Evolutionary conservation across 345 rosid species (phyloP).

Genomic region (Psidium guajava): DNA sequence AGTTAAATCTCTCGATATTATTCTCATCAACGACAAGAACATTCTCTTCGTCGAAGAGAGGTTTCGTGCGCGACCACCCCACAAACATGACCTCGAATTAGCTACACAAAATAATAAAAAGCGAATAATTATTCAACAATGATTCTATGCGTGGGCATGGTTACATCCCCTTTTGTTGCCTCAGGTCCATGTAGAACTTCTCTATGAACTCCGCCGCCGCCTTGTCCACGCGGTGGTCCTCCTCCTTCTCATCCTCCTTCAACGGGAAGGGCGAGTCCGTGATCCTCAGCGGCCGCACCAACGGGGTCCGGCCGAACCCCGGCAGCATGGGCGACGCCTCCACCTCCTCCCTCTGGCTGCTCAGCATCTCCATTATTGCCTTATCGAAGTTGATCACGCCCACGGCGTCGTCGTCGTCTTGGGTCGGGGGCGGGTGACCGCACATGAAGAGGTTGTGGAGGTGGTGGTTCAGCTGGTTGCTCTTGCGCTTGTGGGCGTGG

Average conservation of each 20-base stretch:
- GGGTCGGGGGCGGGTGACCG: slow-evolving; percentile 49
- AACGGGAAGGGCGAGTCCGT: slow-evolving; percentile 94
- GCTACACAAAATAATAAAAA: background rate
- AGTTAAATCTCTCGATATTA: background rate
- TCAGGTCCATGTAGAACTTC: slow-evolving; percentile 61
- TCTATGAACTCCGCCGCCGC: slow-evolving; percentile 83
- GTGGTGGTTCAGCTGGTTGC: slow-evolving; percentile 12
- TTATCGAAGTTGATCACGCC: slow-evolving; percentile 26
- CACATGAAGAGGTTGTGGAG: slow-evolving; percentile 38
- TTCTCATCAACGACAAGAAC: slow-evolving; percentile 2
- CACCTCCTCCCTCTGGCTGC: slow-evolving; percentile 14
- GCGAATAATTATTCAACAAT: background rate
- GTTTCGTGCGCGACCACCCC: background rate
- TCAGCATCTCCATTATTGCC: slow-evolving; percentile 50
- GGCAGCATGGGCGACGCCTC: slow-evolving; percentile 71
- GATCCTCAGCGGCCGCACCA: slow-evolving; percentile 68
- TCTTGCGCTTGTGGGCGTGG: slow-evolving; percentile 13
- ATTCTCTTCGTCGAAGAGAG: background rate
- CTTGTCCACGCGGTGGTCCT: slow-evolving; percentile 40
- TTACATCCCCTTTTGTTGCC: slow-evolving; percentile 28
- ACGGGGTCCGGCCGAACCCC: slow-evolving; percentile 72
- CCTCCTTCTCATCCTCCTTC: slow-evolving; percentile 34
- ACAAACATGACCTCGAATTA: background rate
- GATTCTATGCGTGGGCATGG: background rate
- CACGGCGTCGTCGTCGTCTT: slow-evolving; percentile 18